Evolutionary conservation across 257 asterid genomes (phyloP).

Genomic region (Ballota nigra): DNA sequence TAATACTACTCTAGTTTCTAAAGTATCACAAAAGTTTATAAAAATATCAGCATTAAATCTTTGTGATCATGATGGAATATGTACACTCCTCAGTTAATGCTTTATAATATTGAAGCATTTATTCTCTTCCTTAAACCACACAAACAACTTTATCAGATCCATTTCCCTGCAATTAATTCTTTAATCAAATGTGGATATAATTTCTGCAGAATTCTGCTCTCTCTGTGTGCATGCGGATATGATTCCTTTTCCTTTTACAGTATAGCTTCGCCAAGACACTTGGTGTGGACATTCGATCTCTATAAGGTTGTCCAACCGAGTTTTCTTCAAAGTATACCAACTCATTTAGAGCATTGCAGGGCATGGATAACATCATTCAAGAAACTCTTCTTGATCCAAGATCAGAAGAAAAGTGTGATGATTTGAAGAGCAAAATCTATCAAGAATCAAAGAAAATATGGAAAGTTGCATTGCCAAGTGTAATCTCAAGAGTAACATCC

Average conservation of each 20-base stretch:
- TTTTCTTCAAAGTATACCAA: background rate
- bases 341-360: background rate
- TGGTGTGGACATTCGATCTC: no score
- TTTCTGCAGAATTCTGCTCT: background rate
- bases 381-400: constrained; percentile 34
- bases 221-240: background rate
- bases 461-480: constrained; percentile 62
- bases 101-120: background rate
- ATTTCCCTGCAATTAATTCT: no score
- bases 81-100: no score
- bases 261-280: no score
- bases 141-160: no score
- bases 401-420: constrained; percentile 10
- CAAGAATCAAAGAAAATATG: constrained; percentile 65
- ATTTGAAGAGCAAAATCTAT: constrained; percentile 34
- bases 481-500: constrained; percentile 55
- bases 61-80: no score
- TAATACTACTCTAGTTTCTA: no score
- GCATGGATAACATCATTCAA: constrained; percentile 36
- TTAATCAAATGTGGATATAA: no score
- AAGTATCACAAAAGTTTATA: no score
- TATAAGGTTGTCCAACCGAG: no score
- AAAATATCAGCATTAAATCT: no score
- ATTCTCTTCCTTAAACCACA: background rate
- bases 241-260: background rate